phyloP scores from a whole-genome alignment of 164 flowering plant genomes.

The Akebia trifoliata region DNA sequence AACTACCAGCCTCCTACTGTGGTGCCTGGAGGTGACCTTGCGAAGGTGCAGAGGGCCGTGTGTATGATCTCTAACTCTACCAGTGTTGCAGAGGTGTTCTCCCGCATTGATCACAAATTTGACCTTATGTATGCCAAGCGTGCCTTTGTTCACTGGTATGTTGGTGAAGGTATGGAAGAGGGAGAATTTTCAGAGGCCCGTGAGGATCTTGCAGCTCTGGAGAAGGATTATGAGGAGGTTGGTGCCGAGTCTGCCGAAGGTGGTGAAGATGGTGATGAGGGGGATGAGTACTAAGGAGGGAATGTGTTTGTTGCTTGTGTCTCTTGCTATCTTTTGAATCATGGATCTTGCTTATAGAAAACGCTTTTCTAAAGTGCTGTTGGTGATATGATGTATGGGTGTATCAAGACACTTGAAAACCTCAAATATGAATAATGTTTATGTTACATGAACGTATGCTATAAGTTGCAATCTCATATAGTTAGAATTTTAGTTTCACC shows the following conservation, averaged over 20 bases:
- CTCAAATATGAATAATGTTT: no score
- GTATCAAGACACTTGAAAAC: no score
- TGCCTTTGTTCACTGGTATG: conserved; percentile 43
- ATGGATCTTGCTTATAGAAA: no score
- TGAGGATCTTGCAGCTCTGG: conserved; percentile 49
- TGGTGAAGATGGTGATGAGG: conserved; percentile 44
- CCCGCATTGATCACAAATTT: conserved; percentile 58
- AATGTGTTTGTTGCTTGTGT: no score
- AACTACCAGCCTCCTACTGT: conserved; percentile 62
- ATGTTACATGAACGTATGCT: no score
- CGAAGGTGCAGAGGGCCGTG: conserved; percentile 64
- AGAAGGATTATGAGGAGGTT: conserved; percentile 47
- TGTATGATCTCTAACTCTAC: conserved; percentile 73
- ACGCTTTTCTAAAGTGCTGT: no score
- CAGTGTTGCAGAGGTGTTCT: conserved; percentile 67
- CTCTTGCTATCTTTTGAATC: no score
- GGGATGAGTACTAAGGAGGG: conserved; percentile 33
- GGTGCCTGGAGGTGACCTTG: conserved; percentile 64
- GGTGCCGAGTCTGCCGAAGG: conserved; percentile 47
- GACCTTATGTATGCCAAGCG: conserved; percentile 54
- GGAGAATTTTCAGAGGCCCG: conserved; percentile 54
- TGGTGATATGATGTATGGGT: no score
- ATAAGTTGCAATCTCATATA: no score
- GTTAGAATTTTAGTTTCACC: no score
- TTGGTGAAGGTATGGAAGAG: conserved; percentile 61